A percentile compares a stretch with the other conserved stretches of the same genome.
phyloP scores from a whole-genome alignment of 495 filamentous ascomycete genomes.

The Mytilinidion resinicola region DNA sequence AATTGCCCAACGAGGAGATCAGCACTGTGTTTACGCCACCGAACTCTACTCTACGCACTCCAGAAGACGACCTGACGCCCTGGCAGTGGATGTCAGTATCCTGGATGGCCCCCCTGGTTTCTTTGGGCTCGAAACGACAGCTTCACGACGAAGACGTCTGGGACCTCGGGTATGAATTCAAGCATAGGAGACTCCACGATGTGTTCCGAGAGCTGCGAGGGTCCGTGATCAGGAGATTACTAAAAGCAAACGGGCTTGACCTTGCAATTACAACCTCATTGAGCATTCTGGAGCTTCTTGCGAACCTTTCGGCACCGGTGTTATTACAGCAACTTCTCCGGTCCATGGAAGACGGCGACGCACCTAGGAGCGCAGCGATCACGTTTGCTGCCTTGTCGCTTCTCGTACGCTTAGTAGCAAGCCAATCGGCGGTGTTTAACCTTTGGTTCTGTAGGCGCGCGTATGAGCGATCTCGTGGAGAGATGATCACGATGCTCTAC shows the following conservation, averaged over 20 bases:
- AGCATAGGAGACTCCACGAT: slow-evolving; percentile 63
- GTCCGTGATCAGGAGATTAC: slow-evolving; percentile 59
- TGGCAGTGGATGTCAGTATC: slow-evolving; percentile 81
- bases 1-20: slow-evolving; percentile 54
- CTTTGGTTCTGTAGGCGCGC: slow-evolving; percentile 69
- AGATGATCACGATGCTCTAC: slow-evolving; percentile 83
- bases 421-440: slow-evolving; percentile 61
- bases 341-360: slow-evolving; percentile 52
- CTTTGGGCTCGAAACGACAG: slow-evolving; percentile 52
- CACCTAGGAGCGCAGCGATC: slow-evolving; percentile 50
- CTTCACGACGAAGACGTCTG: slow-evolving; percentile 75
- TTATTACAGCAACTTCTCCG: slow-evolving; percentile 65
- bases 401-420: slow-evolving; percentile 50
- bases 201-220: slow-evolving; percentile 67
- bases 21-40: slow-evolving; percentile 52
- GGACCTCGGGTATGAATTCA: slow-evolving; percentile 67
- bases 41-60: slow-evolving; percentile 57
- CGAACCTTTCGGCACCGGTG: slow-evolving; percentile 57
- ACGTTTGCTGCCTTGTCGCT: slow-evolving; percentile 61
- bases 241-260: slow-evolving; percentile 70
- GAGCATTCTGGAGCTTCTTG: slow-evolving; percentile 53
- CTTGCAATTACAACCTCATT: slow-evolving; percentile 59
- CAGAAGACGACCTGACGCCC: slow-evolving; percentile 71
- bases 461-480: slow-evolving; percentile 74
- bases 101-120: slow-evolving; percentile 72